Evolutionary conservation across 495 filamentous ascomycete genomes (phyloP).

Genomic region (Aspergillus incahuasiensis): DNA sequence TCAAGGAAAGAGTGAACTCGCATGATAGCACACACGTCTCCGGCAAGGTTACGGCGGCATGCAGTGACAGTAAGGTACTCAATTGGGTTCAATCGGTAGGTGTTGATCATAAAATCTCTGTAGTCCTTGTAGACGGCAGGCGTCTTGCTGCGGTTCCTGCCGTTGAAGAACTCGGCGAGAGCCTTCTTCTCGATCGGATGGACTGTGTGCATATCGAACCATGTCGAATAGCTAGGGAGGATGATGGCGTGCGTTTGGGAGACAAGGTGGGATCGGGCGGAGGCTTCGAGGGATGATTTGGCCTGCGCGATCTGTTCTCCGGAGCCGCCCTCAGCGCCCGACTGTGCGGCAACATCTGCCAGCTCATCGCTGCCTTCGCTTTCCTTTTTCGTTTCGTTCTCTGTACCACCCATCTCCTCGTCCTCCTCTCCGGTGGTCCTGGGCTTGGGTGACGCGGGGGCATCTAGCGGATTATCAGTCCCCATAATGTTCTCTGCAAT

Average conservation of each 20-base stretch:
- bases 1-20: constrained; percentile 97
- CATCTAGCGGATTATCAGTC: constrained; percentile 83
- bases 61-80: constrained; percentile 98
- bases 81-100: constrained; percentile 88
- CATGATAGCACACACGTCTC: constrained; percentile 99
- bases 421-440: constrained; percentile 65
- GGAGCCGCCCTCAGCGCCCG: constrained; percentile 37
- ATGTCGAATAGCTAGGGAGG: constrained; percentile 90
- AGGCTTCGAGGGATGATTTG: constrained; percentile 77
- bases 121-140: constrained; percentile 98
- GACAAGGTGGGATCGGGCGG: constrained; percentile 84
- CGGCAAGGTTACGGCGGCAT: constrained; percentile 91
- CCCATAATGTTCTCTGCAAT: constrained; percentile 19
- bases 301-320: constrained; percentile 52
- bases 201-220: constrained; percentile 96
- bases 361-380: constrained; percentile 46
- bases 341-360: constrained; percentile 27
- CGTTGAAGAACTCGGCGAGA: constrained; percentile 96
- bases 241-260: constrained; percentile 92
- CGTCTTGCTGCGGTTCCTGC: constrained; percentile 95
- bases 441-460: constrained; percentile 68
- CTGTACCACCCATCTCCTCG: constrained; percentile 80
- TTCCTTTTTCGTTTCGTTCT: constrained; percentile 56
- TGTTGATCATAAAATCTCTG: constrained; percentile 99
- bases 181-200: constrained; percentile 86